Evolutionary conservation across 352 stramenopile species (phyloP).

Genomic region (Pythium myriotylum): DNA sequence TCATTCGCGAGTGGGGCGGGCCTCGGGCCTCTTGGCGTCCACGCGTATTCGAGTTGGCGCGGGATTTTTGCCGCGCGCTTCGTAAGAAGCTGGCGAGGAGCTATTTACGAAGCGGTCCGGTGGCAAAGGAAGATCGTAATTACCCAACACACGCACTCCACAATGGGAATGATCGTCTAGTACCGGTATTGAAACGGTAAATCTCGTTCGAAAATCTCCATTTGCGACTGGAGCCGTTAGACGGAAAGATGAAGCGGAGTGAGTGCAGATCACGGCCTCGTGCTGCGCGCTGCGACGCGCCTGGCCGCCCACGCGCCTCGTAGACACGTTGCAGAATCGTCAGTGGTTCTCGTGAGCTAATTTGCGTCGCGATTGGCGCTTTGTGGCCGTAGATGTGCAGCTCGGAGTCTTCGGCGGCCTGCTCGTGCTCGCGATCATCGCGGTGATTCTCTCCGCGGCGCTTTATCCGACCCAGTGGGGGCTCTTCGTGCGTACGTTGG

Average conservation of each 20-base stretch:
- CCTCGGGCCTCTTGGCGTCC: neutral
- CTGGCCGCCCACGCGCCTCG: too few species aligned
- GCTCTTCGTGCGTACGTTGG: constrained; percentile 58
- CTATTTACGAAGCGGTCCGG: constrained; percentile 12
- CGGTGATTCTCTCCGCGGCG: constrained; percentile 59
- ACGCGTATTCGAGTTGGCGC: constrained; percentile 10
- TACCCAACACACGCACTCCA: constrained; percentile 1
- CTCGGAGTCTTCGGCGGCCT: constrained; percentile 46
- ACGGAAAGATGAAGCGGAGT: constrained; percentile 16
- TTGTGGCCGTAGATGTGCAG: constrained; percentile 35
- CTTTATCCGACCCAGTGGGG: constrained; percentile 67
- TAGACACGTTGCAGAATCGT: too few species aligned
- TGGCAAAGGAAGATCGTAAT: neutral
- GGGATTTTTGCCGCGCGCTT: constrained; percentile 31
- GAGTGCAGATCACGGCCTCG: neutral
- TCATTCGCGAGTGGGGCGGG: neutral
- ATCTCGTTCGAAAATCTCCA: neutral
- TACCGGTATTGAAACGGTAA: constrained; percentile 9
- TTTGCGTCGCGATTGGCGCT: too few species aligned
- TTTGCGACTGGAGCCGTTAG: neutral
- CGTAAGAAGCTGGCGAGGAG: constrained; percentile 24
- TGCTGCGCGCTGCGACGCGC: too few species aligned
- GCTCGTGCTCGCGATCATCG: constrained; percentile 56
- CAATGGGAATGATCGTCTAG: constrained; percentile 16
- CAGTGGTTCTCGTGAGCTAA: too few species aligned